These are phyloP conservation scores for Carex arenaria DNA, from an alignment of 202 grass and related monocot species.

Conservation along the genomic window DNA sequence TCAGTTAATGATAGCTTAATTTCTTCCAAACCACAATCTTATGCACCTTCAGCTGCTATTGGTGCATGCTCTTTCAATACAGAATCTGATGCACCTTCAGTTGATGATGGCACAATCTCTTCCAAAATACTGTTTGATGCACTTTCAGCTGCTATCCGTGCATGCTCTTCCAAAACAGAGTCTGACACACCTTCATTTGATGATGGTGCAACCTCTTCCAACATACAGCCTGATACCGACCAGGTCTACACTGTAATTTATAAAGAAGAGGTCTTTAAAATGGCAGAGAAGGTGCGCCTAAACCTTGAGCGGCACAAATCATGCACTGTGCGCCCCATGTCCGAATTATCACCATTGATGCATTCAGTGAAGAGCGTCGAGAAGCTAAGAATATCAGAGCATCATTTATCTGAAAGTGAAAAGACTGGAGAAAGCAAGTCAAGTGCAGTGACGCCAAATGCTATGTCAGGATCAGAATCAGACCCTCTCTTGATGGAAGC, in stretches of 20 bases:
- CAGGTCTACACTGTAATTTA: background rate
- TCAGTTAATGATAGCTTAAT: background rate
- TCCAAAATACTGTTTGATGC: constrained; percentile 4
- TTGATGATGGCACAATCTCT: background rate
- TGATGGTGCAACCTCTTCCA: background rate
- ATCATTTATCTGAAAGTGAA: background rate
- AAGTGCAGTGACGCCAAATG: constrained; percentile 28
- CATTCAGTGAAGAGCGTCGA: background rate
- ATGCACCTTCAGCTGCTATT: too few species aligned
- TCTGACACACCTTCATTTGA: background rate
- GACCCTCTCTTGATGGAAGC: constrained; percentile 68
- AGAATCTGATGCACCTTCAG: background rate
- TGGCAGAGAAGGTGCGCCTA: constrained; percentile 25
- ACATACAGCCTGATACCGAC: background rate
- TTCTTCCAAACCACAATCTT: background rate
- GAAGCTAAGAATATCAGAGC: background rate
- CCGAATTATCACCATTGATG: constrained; percentile 46
- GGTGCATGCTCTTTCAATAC: background rate
- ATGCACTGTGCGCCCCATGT: constrained; percentile 51
- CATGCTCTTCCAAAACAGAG: background rate
- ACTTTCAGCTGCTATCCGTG: background rate
- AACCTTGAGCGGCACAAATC: constrained; percentile 66
- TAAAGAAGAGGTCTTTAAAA: background rate
- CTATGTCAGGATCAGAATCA: constrained; percentile 46
- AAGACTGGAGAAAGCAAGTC: constrained; percentile 43